phyloP scores from a whole-genome alignment of 345 rosid species.

The Kernera saxatilis region DNA sequence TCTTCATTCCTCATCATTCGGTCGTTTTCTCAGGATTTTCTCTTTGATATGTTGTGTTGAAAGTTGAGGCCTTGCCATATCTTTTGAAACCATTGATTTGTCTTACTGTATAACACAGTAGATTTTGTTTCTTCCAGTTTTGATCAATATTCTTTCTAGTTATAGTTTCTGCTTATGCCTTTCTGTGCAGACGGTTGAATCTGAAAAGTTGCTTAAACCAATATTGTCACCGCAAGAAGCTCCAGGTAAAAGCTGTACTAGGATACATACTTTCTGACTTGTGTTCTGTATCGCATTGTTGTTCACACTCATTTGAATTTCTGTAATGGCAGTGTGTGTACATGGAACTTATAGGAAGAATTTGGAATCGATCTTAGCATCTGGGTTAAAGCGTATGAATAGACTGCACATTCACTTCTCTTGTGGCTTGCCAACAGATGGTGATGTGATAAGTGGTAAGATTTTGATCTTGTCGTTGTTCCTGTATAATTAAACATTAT shows the following conservation, averaged over 20 bases:
- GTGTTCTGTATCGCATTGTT: neutral
- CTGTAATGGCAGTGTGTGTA: conserved; percentile 57
- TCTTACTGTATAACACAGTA: neutral
- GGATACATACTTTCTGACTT: neutral
- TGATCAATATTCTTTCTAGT: neutral
- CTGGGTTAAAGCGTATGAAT: conserved; percentile 78
- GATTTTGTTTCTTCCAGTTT: neutral
- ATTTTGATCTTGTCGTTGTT: neutral
- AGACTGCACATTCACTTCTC: conserved; percentile 89
- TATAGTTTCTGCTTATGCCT: neutral
- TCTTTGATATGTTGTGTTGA: neutral
- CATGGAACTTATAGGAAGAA: conserved; percentile 84
- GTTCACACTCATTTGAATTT: neutral
- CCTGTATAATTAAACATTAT: neutral
- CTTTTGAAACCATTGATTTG: neutral
- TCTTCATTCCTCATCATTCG: neutral
- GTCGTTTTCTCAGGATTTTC: neutral
- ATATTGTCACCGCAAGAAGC: conserved; percentile 70
- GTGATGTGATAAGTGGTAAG: conserved; percentile 81
- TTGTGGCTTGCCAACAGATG: conserved; percentile 74
- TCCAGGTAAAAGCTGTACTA: conserved; percentile 36
- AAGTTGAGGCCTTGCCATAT: neutral
- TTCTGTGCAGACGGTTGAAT: conserved; percentile 56
- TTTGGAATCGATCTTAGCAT: conserved; percentile 64
- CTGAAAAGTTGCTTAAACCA: conserved; percentile 69